Evolutionary conservation across 306 rosid species (phyloP), one percentile per base, ranked within the genome.

Genomic region (Casuarina cunninghamiana): DNA sequence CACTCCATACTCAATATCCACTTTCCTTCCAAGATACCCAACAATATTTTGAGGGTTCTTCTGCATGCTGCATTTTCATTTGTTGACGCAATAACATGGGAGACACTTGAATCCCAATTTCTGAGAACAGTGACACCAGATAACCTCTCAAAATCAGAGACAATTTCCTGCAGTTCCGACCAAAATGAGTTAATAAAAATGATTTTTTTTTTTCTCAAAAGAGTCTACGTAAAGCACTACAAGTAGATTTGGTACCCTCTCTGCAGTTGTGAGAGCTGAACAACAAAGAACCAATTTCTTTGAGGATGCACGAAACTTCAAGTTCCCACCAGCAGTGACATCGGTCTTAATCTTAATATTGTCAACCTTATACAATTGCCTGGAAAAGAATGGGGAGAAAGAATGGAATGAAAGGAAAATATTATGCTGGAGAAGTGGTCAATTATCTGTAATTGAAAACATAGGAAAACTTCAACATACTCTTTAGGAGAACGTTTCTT

Each of bases 1-100:
- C 99, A 95, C 53, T 79, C 90, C 79, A 88, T 77, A 62, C 77
- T 86, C 71, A 95, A 83, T 83, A 95, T 87, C 99, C 99, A 95
- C 84, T 88, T 95, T 74, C 99, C 99, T 81, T 89, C 91, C 84
- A 95, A 86, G 76, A 93, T 93, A 77, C 93, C 99, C 90, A 89
- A 11, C 83, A 95, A 83, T 71, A 89, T 91, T 89, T 95, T 95
- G 76, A 95, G 92, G 78, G 99, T 95, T 82, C 99, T 89, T 88
- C 49, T 91, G 82, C 97, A 93, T 77, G 97, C 97, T 60, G 90
- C 89, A 80, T 84, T 89, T 88, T 91, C 93, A 87, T 91, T 90
- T 9, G 84, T 85, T 79, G 99, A 85, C 44, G 97, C 96, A 85
- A 95, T 87, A 73, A 95, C 88, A 82, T 95, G 99, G 49, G 99